These are phyloP conservation scores for Ganoderma leucocontextum DNA, from an alignment of 1,284 basidiomycete species.

Conservation along the genomic window DNA sequence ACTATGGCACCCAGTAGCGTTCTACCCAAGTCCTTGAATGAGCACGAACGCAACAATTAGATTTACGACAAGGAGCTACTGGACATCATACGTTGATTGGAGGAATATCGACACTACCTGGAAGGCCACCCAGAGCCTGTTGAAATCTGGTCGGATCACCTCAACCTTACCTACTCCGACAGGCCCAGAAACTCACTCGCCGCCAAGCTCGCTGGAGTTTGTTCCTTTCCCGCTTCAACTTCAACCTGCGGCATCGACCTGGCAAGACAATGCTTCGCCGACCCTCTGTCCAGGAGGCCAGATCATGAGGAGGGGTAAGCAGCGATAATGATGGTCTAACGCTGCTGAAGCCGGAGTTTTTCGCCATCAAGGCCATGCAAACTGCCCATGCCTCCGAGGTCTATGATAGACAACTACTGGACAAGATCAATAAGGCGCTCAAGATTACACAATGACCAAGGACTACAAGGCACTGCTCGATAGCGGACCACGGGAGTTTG, in stretches of 20 bases:
- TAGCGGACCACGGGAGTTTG: too few relatives aligned
- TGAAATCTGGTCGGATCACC: constrained; percentile 48
- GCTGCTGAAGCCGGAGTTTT: too few relatives aligned
- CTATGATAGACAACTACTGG: too few relatives aligned
- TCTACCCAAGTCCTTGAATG: constrained; percentile 11
- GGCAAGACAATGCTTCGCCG: constrained; percentile 44
- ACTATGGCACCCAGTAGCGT: constrained; percentile 23
- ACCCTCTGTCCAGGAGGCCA: constrained; percentile 49
- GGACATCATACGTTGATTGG: constrained; percentile 42
- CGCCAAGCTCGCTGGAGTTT: constrained; percentile 52
- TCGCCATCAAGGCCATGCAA: too few relatives aligned
- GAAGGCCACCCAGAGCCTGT: constrained; percentile 27
- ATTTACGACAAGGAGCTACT: constrained; percentile 51
- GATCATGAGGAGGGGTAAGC: constrained; percentile 39
- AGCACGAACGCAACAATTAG: constrained; percentile 42
- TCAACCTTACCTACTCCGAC: constrained; percentile 50
- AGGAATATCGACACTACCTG: constrained; percentile 45
- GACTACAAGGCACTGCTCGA: neutral
- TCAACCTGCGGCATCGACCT: constrained; percentile 48
- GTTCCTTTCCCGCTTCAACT: constrained; percentile 44
- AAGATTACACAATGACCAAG: too few relatives aligned
- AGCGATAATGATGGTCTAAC: too few relatives aligned
- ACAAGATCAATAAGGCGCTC: too few relatives aligned
- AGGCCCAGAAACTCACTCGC: constrained; percentile 45
- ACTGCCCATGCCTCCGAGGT: too few relatives aligned